Evolutionary conservation across 139 green algal genomes (phyloP).

Genomic region (Bryopsis sp.): DNA sequence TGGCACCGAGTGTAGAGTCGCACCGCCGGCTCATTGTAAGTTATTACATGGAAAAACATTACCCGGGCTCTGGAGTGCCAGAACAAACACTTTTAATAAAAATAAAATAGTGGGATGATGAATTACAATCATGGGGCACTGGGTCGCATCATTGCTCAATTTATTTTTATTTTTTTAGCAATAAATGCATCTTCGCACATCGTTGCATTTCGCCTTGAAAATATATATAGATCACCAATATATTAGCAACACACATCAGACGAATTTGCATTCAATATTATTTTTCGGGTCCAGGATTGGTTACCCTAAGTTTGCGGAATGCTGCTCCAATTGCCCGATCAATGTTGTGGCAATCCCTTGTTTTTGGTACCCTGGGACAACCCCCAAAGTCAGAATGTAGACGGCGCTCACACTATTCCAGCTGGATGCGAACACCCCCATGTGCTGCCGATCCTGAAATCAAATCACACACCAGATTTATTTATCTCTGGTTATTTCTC

Average conservation of each 20-base stretch:
- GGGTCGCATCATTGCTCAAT: too few species aligned
- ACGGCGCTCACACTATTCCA: not conserved
- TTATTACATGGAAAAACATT: constrained; percentile 18
- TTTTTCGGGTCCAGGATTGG: not conserved
- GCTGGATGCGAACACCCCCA: constrained; percentile 2
- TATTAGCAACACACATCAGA: not conserved
- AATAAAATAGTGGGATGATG: too few species aligned
- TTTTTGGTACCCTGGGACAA: constrained; percentile 12
- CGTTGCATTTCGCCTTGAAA: not conserved
- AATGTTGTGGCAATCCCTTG: constrained; percentile 14
- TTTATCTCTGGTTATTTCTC: not conserved
- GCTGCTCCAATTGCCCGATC: not conserved
- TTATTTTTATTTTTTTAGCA: too few species aligned
- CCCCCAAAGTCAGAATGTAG: constrained; percentile 15
- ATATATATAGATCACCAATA: not conserved
- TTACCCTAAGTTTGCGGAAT: not conserved
- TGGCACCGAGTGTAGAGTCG: constrained; percentile 6
- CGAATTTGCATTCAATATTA: not conserved
- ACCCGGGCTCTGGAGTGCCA: constrained; percentile 2
- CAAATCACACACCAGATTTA: not conserved
- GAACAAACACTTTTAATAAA: too few species aligned
- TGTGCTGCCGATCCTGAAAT: not conserved
- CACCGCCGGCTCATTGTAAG: constrained; percentile 16
- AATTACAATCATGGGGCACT: too few species aligned
- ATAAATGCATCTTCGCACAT: not conserved